These are phyloP conservation scores for Plenodomus biglobosus DNA, from an alignment of 2,329 filamentous ascomycete species.

Conservation along the genomic window DNA sequence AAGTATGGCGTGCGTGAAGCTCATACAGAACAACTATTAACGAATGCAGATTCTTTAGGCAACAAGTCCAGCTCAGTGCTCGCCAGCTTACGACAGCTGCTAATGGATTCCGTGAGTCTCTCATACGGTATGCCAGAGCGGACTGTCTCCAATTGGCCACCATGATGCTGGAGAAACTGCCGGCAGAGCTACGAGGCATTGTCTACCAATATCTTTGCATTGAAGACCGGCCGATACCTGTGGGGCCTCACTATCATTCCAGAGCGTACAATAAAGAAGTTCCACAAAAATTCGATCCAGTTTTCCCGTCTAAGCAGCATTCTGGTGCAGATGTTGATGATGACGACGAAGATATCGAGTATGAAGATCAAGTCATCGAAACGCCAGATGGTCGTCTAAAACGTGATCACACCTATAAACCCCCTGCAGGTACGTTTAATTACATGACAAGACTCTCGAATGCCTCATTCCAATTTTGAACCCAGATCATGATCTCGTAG, in stretches of 20 bases:
- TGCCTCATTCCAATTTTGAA: too few species aligned
- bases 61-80: neutral
- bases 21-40: neutral
- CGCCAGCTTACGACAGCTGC: neutral
- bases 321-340: neutral
- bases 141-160: constrained; percentile 16
- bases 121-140: constrained; percentile 9
- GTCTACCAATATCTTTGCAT: constrained; percentile 27
- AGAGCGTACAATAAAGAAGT: constrained; percentile 11
- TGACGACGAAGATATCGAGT: constrained; percentile 1
- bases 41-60: neutral
- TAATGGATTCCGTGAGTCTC: neutral
- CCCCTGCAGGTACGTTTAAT: constrained; percentile 5
- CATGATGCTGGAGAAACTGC: constrained; percentile 24
- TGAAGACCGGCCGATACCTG: constrained; percentile 22
- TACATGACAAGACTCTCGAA: too few species aligned
- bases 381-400: constrained; percentile 19
- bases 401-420: constrained; percentile 22
- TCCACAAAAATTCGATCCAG: neutral
- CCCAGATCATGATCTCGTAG: too few species aligned
- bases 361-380: neutral
- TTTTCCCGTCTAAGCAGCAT: neutral
- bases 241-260: constrained; percentile 29
- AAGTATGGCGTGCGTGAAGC: neutral
- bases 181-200: constrained; percentile 20